Base-by-base conservation (phyloP, 106 monocot species). In the Allium cepa region DNA sequence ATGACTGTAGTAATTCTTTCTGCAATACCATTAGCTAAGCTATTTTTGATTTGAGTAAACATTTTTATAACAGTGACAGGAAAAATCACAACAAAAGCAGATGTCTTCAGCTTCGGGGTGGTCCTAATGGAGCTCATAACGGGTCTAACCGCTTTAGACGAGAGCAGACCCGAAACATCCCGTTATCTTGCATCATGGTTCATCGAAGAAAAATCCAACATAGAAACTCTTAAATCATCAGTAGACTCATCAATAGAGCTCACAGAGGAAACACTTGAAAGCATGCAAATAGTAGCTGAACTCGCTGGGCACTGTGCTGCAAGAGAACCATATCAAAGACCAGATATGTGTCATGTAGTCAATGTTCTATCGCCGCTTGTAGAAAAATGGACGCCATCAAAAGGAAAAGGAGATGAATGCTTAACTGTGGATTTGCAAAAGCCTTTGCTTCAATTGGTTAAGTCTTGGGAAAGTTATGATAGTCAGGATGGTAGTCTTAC, bases 61-160 rank as follows among this genome's bases (percentile, higher is more conserved):
- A 36, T 36, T 0, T 36, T 71, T 56, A 47, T 51, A 59, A 4
- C 57, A 84, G 84, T 84, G 60, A 84, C 84, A 0, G 84, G 84
- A 22, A 84, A 80, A 36, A 57, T 84, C 62, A 84, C 84, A 18
- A 84, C 84, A 3, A 84, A 84, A 47, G 74, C 74, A 1, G 84
- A 84, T 63, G 80, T 84, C 49, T 84, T 76, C 80, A 84, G 84
- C 63, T 84, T 77, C 51, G 84, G 84, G 14, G 84, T 84, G 7
- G 84, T 84, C 15, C 55, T 84, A 16, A 84, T 84, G 84, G 84
- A 84, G 62, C 77, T 84, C 9, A 17, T 84, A 17, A 84, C 80
- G 5, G 84, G 84, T n/a, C 47, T 84, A 45, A 70, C 53, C 11
- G 84, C 84, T 11, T 70, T 84, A 4, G 84, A 84, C 57, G 80